A percentile compares a stretch with the other conserved stretches of the same genome.
phyloP scores from a whole-genome alignment of 2,329 filamentous ascomycete species.

The Ceratocystis variospora region DNA sequence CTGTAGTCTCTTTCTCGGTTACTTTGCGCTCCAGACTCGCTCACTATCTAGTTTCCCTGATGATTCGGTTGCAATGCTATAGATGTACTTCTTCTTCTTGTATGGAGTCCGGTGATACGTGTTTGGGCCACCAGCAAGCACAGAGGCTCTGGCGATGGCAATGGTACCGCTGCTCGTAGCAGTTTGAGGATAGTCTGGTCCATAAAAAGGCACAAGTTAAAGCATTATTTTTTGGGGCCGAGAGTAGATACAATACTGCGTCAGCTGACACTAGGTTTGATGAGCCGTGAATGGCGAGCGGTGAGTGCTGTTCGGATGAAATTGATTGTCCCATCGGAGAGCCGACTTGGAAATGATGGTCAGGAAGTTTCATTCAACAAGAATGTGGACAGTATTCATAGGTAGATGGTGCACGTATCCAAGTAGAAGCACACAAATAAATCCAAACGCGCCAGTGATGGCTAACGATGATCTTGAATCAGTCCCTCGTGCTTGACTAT shows the following conservation, averaged over 20 bases:
- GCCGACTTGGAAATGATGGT: neutral
- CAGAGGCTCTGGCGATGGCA: neutral
- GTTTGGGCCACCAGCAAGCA: neutral
- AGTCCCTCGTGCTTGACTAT: too few species aligned
- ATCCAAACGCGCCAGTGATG: neutral
- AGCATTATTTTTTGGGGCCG: slow-evolving; percentile 28
- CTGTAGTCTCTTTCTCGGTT: neutral
- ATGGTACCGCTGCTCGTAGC: neutral
- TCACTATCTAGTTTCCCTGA: neutral
- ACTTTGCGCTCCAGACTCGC: neutral
- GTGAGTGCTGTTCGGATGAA: slow-evolving; percentile 26
- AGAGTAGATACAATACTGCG: slow-evolving; percentile 28
- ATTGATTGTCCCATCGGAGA: neutral
- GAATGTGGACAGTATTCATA: too few species aligned
- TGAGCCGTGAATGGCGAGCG: slow-evolving; percentile 25
- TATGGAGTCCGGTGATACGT: neutral
- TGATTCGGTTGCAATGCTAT: neutral
- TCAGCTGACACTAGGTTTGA: slow-evolving; percentile 32
- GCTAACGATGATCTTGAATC: too few species aligned
- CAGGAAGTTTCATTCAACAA: neutral
- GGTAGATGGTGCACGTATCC: neutral
- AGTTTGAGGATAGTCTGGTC: neutral
- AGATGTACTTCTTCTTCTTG: neutral
- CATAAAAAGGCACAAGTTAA: neutral
- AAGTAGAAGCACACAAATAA: neutral